Evolutionary conservation across 225 moss, liverwort and hornwort genomes (phyloP).

Genomic region (Polytrichum formosum): DNA sequence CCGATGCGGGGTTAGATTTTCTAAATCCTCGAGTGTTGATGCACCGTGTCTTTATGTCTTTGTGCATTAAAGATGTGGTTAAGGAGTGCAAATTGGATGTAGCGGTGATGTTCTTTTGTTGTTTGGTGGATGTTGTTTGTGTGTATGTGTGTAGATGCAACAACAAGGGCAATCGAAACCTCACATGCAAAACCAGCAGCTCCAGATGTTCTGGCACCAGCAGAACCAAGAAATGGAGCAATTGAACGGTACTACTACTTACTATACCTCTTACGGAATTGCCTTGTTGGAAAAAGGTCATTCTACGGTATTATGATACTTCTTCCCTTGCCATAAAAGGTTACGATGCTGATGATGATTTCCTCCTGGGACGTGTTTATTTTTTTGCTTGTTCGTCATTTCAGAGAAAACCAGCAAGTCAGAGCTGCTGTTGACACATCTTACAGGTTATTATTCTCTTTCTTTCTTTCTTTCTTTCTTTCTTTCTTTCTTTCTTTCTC

Average conservation of each 20-base stretch:
- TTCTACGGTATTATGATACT: slow-evolving; percentile 2
- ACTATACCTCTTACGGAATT: background rate
- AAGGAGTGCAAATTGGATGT: background rate
- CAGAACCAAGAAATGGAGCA: slow-evolving; percentile 96
- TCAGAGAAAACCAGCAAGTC: slow-evolving; percentile 44
- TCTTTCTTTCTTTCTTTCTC: slow-evolving; percentile 4
- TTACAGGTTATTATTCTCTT: slow-evolving; percentile 31
- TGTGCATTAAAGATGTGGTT: background rate
- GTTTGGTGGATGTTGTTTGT: slow-evolving; percentile 1
- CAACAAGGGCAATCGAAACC: slow-evolving; percentile 60
- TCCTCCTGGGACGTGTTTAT: slow-evolving; percentile 7
- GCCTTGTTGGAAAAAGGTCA: background rate
- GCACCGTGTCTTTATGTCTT: background rate
- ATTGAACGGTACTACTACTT: slow-evolving; percentile 54
- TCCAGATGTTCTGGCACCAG: slow-evolving; percentile 83
- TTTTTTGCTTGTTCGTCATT: slow-evolving; percentile 7
- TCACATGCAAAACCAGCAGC: slow-evolving; percentile 75
- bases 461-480: background rate
- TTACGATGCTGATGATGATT: background rate
- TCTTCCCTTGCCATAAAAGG: background rate
- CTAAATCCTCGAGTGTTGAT: background rate
- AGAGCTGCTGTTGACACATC: slow-evolving; percentile 44
- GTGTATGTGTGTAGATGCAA: slow-evolving; percentile 26
- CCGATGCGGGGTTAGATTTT: background rate
- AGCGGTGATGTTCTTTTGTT: background rate